A percentile compares a stretch with the other conserved stretches of the same genome.
phyloP scores from a whole-genome alignment of 495 filamentous ascomycete species.

The Penicillium bialowiezense region DNA sequence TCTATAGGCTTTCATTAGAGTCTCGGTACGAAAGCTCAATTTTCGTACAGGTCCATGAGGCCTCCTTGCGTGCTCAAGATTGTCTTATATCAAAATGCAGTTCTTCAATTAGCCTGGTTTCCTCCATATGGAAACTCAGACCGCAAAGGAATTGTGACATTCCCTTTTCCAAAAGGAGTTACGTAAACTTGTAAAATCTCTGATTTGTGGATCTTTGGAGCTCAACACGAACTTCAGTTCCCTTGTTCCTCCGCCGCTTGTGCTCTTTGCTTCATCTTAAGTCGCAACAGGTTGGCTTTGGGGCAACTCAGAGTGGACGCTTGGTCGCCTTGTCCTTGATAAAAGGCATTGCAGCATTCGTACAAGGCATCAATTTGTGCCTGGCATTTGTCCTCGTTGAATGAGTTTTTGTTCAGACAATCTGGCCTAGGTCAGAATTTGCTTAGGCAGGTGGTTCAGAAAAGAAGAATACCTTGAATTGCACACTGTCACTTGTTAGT shows the following conservation, averaged over 20 bases:
- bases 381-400: slow-evolving; percentile 81
- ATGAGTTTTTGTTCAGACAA: slow-evolving; percentile 82
- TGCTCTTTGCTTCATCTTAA: slow-evolving; percentile 85
- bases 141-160: slow-evolving; percentile 52
- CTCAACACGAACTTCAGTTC: slow-evolving; percentile 3
- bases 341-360: slow-evolving; percentile 90
- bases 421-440: slow-evolving; percentile 45
- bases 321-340: slow-evolving; percentile 72
- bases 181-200: slow-evolving; percentile 2
- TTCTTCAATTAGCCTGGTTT: slow-evolving; percentile 66
- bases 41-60: slow-evolving; percentile 87
- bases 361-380: slow-evolving; percentile 86
- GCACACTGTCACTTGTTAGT: slow-evolving; percentile 58
- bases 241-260: slow-evolving; percentile 33
- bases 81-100: slow-evolving; percentile 80
- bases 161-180: slow-evolving; percentile 1
- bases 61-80: slow-evolving; percentile 98
- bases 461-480: slow-evolving; percentile 68
- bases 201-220: background rate
- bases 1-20: slow-evolving; percentile 99
- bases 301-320: slow-evolving; percentile 82
- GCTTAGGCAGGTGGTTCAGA: background rate
- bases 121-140: slow-evolving; percentile 51
- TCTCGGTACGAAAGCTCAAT: slow-evolving; percentile 96
- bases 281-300: slow-evolving; percentile 68